Evolutionary conservation across 31 red algal species (phyloP), one percentile per base, ranked within the genome.

Genomic region (Asparagopsis taxiformis): DNA sequence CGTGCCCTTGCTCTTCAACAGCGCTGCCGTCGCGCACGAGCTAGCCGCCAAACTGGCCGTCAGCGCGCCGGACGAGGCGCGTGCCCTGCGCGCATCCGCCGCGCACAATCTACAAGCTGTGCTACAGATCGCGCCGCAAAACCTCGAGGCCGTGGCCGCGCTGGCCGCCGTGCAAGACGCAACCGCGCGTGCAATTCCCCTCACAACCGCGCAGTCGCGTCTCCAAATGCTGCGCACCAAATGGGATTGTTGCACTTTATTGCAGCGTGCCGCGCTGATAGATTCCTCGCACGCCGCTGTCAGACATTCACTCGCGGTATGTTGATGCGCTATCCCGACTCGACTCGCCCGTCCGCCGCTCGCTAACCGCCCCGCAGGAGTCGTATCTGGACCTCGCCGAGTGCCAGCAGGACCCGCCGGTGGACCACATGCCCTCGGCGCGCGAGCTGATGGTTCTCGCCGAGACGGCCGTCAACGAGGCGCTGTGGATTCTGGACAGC

Each of bases 1-100:
- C 52, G 21, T 55, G 7, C 52, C 52, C 52, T 24, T 55, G 7
- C 52, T 55, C 52, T 55, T 55, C 52, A 55, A 55, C 52, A 55
- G 21, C 52, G 52, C 52, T 24, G 52, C 52, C 52, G 13, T 55
- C 52, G 21, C 21, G 7, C 52, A 55, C 52, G 26, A 19, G 4
- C 52, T 55, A 19, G 21, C 52, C 52, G 52, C 21, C 26, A 19
- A 24, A 7, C 7, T 11, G 21, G n/a, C n/a, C n/a, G n/a, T n/a
- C n/a, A n/a, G n/a, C n/a, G n/a, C n/a, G n/a, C 52, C 52, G 21
- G 21, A 19, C 52, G 21, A 55, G 0, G 21, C 52, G 7, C 26
- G 9, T 24, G 4, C 52, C 9, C 26, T 24, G 21, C 52, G 21
- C 5, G 7, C 52, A 6, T 19, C 52, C 52, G 52, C 52, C 52